Conservation (phyloP, 139 green algal genomes). For the Tetradesmus obliquus region DNA sequence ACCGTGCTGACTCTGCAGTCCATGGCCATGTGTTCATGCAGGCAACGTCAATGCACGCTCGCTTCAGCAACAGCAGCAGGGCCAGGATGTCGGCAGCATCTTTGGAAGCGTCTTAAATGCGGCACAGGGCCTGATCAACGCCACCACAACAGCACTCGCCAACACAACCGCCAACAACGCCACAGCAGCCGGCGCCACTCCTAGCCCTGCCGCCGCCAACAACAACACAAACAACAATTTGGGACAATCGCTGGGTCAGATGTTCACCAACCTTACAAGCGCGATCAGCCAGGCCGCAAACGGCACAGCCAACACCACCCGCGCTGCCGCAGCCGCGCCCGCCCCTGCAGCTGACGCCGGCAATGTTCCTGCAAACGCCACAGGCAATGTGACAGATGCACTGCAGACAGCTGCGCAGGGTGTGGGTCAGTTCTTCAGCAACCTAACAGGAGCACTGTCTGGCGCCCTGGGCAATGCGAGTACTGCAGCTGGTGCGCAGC, state of each 20-base stretch:
- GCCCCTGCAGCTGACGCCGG: background rate
- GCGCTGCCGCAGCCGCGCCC: background rate
- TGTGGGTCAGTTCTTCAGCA: slow-evolving; percentile 11
- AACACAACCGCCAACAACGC: background rate
- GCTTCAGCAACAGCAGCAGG: slow-evolving; percentile 1
- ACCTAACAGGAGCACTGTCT: background rate
- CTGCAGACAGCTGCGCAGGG: background rate
- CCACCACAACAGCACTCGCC: background rate
- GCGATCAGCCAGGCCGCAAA: background rate
- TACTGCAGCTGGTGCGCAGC: background rate
- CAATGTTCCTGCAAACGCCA: background rate
- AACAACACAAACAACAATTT: background rate
- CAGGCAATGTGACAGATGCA: background rate
- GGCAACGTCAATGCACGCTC: background rate
- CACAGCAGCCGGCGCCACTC: background rate
- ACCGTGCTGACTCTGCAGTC: background rate
- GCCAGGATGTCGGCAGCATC: background rate
- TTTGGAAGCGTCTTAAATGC: background rate
- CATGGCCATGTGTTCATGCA: background rate
- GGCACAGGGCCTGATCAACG: background rate
- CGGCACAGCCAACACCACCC: background rate
- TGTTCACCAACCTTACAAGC: background rate
- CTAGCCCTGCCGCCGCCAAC: background rate
- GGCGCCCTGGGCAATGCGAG: slow-evolving; percentile 5
- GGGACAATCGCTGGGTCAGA: background rate